These are phyloP conservation scores for Sphagnum magellanicum DNA, from an alignment of 228 moss, liverwort and hornwort species.

Conservation along the genomic window DNA sequence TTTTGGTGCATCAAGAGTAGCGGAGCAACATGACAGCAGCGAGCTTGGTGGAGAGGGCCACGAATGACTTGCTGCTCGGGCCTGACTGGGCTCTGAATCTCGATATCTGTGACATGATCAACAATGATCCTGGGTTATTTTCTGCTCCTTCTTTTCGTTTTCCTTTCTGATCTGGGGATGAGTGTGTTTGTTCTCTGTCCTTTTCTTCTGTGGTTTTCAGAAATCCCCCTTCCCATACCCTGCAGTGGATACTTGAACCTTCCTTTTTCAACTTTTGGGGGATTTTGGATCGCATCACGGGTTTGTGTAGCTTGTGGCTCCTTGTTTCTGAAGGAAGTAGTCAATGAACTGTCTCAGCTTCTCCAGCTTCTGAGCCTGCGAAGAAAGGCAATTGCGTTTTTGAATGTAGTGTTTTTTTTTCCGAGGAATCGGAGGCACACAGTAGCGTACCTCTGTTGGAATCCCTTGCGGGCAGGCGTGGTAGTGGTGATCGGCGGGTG, in stretches of 20 bases:
- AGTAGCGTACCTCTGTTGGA: too few species aligned
- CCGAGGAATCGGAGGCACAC: too few species aligned
- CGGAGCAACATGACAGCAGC: not conserved
- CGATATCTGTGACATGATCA: not conserved
- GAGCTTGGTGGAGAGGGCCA: not conserved
- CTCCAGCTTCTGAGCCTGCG: too few species aligned
- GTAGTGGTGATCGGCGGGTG: too few species aligned
- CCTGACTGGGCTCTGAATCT: not conserved
- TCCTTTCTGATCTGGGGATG: not conserved
- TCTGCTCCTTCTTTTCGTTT: constrained; percentile 2
- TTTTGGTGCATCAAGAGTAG: too few species aligned
- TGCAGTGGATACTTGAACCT: not conserved
- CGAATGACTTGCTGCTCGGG: not conserved
- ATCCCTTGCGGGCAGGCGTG: too few species aligned
- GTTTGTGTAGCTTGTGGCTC: too few species aligned
- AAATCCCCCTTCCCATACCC: not conserved
- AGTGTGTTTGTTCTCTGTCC: not conserved
- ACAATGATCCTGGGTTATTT: not conserved
- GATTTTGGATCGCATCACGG: not conserved
- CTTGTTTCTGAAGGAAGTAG: too few species aligned
- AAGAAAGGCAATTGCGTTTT: too few species aligned
- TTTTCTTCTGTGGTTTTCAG: not conserved
- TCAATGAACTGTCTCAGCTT: too few species aligned
- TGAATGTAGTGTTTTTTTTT: too few species aligned
- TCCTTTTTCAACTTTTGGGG: not conserved